Percentiles rank a stretch among this genome's conserved stretches.
Conservation (phyloP, 352 stramenopile genomes). For the Blastocystis sp. region DNA sequence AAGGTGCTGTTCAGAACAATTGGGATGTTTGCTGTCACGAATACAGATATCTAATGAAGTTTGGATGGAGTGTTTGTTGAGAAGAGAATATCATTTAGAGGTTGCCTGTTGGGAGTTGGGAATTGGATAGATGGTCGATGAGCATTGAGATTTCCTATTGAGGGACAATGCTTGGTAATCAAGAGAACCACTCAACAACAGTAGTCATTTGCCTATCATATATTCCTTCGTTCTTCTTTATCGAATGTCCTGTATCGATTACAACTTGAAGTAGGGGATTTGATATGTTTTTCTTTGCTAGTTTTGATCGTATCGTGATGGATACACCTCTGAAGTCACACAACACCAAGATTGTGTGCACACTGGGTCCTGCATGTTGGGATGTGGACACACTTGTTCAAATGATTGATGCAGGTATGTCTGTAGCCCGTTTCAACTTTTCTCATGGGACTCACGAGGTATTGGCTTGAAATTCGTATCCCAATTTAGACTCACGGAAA, state of each 20-base stretch:
- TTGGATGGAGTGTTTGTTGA: background rate
- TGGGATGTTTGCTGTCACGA: conserved; percentile 37
- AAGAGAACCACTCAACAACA: background rate
- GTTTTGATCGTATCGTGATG: conserved; percentile 35
- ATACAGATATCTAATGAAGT: conserved; percentile 26
- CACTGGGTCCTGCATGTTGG: conserved; percentile 91
- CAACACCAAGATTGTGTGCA: conserved; percentile 97
- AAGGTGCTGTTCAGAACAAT: conserved; percentile 18
- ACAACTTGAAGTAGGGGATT: conserved; percentile 19
- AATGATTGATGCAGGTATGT: conserved; percentile 85
- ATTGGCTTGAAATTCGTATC: background rate
- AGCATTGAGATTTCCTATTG: background rate
- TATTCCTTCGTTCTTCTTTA: background rate
- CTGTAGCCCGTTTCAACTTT: conserved; percentile 95
- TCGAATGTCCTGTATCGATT: conserved; percentile 56
- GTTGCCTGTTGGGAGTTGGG: background rate
- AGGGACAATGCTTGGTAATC: background rate
- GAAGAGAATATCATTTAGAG: background rate
- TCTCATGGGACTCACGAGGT: conserved; percentile 89
- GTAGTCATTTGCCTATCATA: background rate
- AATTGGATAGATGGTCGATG: background rate
- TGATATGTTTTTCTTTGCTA: background rate
- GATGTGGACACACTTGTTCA: conserved; percentile 82
- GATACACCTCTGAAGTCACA: conserved; percentile 65
- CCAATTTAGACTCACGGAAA: conserved; percentile 38